Evolutionary conservation across 2,329 filamentous ascomycete genomes (phyloP).

Genomic region (Colletotrichum chlorophyti): DNA sequence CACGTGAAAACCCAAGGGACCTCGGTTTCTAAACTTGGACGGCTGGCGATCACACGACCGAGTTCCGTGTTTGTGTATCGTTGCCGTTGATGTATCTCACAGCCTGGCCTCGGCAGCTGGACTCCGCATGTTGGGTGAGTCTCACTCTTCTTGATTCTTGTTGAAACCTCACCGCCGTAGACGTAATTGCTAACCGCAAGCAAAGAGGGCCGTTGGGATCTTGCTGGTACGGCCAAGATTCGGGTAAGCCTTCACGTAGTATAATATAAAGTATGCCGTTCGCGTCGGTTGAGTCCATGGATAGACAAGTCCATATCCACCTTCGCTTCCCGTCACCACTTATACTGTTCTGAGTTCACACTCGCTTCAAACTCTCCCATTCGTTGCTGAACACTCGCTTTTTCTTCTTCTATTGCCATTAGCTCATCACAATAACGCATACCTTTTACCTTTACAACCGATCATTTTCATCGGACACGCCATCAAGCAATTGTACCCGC

Average conservation of each 20-base stretch:
- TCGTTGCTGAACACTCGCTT: slow-evolving; percentile 12
- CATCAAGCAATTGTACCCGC: too few species aligned
- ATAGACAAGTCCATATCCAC: neutral
- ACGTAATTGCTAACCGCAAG: neutral
- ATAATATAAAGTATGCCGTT: slow-evolving; percentile 1
- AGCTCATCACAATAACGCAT: neutral
- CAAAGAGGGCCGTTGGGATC: neutral
- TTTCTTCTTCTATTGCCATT: neutral
- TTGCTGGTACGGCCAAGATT: neutral
- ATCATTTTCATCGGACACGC: too few species aligned
- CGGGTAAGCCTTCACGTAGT: neutral
- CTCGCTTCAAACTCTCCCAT: neutral
- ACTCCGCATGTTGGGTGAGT: neutral
- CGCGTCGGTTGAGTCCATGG: neutral
- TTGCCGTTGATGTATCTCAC: neutral
- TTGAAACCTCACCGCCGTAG: neutral
- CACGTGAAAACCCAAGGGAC: slow-evolving; percentile 8
- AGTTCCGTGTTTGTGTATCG: slow-evolving; percentile 1
- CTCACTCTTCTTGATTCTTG: neutral
- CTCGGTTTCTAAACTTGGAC: neutral
- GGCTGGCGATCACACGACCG: neutral
- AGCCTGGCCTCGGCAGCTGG: slow-evolving; percentile 17
- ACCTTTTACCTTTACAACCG: neutral
- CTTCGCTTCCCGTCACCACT: neutral
- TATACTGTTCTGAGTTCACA: neutral